Base-by-base conservation (phyloP, 768 basidiomycete genomes). In the Coprinellus aureogranulatus region DNA sequence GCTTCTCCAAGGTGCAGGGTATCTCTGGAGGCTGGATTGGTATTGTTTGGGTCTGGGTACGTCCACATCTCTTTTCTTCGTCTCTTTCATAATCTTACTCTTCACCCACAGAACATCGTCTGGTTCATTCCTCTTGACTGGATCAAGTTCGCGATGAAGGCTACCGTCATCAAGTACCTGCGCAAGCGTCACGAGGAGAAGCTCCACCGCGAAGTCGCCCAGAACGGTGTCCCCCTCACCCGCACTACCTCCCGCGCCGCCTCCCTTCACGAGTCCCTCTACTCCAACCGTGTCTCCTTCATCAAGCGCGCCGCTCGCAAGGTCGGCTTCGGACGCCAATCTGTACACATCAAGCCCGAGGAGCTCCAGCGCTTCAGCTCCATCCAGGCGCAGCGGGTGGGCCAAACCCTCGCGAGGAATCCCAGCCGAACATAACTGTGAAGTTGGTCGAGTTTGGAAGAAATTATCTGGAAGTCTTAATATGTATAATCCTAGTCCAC, bases 81-180 rank as follows among this genome's bases (percentile, higher is more conserved):
- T 53, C 28, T 14, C 10, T 40, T 27, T 8, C 22, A 30, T 48
- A 4, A 18, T 27, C 37, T 31, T 49, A 51, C 39, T 30, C 46
- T 58, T 23, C 11, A 6, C 18, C 52, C 68, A 14, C 67, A 95
- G 94, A 90, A 98, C 77, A 90, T 97, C 62, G 65, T 95, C 59
- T 96, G 95, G 94, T 98, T 95, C 83, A 72, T 91, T 61, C 96
- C 96, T 54, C 86, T 98, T 41, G 96, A 98, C 74, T 84, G 85
- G 75, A 89, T 97, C 83, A 97, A 96, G 80, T 96, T 97, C 70
- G 90, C 81, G 28, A 94, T 98, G 91, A 94, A 95, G 80, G 89
- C 87, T 9, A 95, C 92, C 9, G 76, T 94, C 67, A 95, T 98
- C 81, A 88, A 88, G 72, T 81, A 64, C 64, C 84, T 94, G 64